A percentile compares a stretch with the other conserved stretches of the same genome.
Evolutionary conservation across 495 filamentous ascomycete species (phyloP).

Genomic region (Patellaria atrata): DNA sequence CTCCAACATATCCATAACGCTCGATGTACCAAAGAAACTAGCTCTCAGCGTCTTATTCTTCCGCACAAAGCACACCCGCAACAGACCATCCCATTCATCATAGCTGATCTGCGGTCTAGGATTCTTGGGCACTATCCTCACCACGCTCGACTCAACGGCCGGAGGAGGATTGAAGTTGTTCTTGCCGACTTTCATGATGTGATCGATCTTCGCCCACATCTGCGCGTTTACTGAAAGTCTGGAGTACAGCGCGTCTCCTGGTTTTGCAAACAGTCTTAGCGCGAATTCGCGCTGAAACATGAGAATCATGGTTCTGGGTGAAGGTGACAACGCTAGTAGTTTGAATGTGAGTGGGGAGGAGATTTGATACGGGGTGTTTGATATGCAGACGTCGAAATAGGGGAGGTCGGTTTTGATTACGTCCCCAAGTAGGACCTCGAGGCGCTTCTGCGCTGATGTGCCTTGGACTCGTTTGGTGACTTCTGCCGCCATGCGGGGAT

Average conservation of each 20-base stretch:
- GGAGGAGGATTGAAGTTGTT: constrained; percentile 95
- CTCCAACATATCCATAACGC: constrained; percentile 68
- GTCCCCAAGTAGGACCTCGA: constrained; percentile 80
- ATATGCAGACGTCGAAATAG: constrained; percentile 81
- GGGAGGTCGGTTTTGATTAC: constrained; percentile 77
- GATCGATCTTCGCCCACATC: constrained; percentile 79
- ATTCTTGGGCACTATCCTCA: constrained; percentile 60
- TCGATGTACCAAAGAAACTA: constrained; percentile 57
- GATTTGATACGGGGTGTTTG: constrained; percentile 93
- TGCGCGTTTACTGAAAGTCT: constrained; percentile 82
- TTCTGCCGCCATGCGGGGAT: constrained; percentile 93
- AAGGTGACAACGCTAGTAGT: constrained; percentile 62
- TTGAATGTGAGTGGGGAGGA: constrained; percentile 87
- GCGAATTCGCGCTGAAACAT: constrained; percentile 84
- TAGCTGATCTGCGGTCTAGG: constrained; percentile 77
- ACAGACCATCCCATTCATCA: constrained; percentile 86
- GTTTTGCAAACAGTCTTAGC: constrained; percentile 57
- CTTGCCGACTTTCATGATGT: constrained; percentile 83
- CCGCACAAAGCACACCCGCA: constrained; percentile 69
- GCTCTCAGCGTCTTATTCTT: constrained; percentile 67
- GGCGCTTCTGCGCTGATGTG: constrained; percentile 52
- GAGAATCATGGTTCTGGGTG: constrained; percentile 65
- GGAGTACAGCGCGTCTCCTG: constrained; percentile 73
- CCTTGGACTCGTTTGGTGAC: constrained; percentile 88
- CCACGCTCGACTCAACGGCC: constrained; percentile 74